These are phyloP conservation scores for Colletotrichum euphorbiae DNA, from an alignment of 2,329 filamentous ascomycete genomes.

Conservation along the genomic window DNA sequence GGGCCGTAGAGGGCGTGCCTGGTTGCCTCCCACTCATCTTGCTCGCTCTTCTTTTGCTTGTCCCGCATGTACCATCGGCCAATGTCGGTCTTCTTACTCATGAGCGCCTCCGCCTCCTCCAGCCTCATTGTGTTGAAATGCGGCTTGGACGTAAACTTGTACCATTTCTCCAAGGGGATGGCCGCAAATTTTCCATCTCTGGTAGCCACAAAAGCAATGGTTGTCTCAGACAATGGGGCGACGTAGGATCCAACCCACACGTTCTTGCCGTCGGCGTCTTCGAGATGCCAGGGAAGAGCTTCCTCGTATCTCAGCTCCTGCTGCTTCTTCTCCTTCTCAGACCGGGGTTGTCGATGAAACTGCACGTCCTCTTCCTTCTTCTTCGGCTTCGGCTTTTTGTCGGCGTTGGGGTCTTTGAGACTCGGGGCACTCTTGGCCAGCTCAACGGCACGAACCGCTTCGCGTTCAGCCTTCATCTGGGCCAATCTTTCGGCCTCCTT, in stretches of 20 bases:
- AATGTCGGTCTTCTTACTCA: constrained; percentile 81
- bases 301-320: constrained; percentile 88
- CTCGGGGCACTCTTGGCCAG: constrained; percentile 93
- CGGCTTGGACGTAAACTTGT: constrained; percentile 85
- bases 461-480: constrained; percentile 80
- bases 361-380: constrained; percentile 86
- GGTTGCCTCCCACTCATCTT: constrained; percentile 72
- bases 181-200: constrained; percentile 79
- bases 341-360: constrained; percentile 82
- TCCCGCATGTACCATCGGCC: constrained; percentile 84
- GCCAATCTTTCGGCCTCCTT: constrained; percentile 74
- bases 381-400: constrained; percentile 72
- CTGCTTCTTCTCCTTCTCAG: constrained; percentile 83
- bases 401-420: constrained; percentile 65
- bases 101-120: constrained; percentile 86
- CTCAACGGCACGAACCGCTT: constrained; percentile 87
- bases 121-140: constrained; percentile 82
- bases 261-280: constrained; percentile 96
- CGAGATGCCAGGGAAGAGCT: constrained; percentile 93
- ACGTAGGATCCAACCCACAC: constrained; percentile 95
- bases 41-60: constrained; percentile 66
- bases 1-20: constrained; percentile 62
- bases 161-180: constrained; percentile 95
- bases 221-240: constrained; percentile 85
- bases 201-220: constrained; percentile 79